phyloP scores from a whole-genome alignment of 495 filamentous ascomycete genomes.

The Hypomontagnella monticulosa region DNA sequence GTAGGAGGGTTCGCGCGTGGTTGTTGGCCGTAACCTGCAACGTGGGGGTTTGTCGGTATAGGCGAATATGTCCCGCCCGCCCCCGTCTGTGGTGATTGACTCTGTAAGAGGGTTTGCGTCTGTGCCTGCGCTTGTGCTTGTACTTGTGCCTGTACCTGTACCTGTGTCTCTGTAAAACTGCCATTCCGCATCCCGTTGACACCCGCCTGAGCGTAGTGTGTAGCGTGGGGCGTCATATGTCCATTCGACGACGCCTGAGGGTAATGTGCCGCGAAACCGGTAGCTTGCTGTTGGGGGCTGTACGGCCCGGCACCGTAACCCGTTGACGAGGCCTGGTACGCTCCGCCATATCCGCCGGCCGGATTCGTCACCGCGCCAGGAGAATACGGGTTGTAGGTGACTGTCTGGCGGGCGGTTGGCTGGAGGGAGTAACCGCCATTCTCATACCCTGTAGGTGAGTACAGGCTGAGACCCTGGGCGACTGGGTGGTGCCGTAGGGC shows the following conservation, averaged over 20 bases:
- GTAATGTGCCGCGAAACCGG: slow-evolving; percentile 42
- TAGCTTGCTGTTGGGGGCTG: slow-evolving; percentile 43
- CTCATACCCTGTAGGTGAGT: slow-evolving; percentile 38
- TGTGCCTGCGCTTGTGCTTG: slow-evolving; percentile 14
- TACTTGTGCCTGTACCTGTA: slow-evolving; percentile 25
- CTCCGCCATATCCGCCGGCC: slow-evolving; percentile 41
- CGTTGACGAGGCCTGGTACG: slow-evolving; percentile 39
- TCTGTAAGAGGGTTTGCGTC: slow-evolving; percentile 33
- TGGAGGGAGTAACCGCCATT: slow-evolving; percentile 46
- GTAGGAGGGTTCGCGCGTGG: slow-evolving; percentile 49
- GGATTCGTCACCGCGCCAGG: slow-evolving; percentile 42
- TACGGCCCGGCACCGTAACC: slow-evolving; percentile 41
- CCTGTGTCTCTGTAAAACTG: slow-evolving; percentile 38
- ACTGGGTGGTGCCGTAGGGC: slow-evolving; percentile 40
- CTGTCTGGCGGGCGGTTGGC: slow-evolving; percentile 28
- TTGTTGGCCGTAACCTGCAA: slow-evolving; percentile 28
- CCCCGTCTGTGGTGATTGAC: slow-evolving; percentile 36
- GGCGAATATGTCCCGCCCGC: slow-evolving; percentile 42
- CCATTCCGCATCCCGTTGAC: slow-evolving; percentile 40
- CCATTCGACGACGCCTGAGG: slow-evolving; percentile 41
- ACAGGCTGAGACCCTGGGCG: slow-evolving; percentile 32
- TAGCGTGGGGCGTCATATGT: slow-evolving; percentile 39
- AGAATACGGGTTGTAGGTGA: slow-evolving; percentile 42
- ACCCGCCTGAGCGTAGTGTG: slow-evolving; percentile 35
- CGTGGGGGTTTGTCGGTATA: slow-evolving; percentile 36